A percentile compares a stretch with the other conserved stretches of the same genome.
phyloP scores from a whole-genome alignment of 331 rosid genomes.

The Dryas integrifolia region DNA sequence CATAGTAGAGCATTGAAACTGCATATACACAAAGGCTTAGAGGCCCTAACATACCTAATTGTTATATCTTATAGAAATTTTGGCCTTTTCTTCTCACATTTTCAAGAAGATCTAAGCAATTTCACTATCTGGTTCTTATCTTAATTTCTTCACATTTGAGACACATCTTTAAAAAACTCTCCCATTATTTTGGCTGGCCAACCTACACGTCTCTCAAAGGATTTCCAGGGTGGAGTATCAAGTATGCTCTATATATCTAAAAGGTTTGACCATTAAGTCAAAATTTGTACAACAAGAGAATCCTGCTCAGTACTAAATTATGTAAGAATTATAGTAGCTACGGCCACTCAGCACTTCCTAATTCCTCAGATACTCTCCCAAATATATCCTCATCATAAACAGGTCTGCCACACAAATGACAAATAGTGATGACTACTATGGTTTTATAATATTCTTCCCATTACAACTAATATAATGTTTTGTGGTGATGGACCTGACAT shows the following conservation, averaged over 20 bases:
- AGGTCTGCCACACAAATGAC: neutral
- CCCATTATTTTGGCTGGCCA: neutral
- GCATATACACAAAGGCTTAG: slow-evolving; percentile 15
- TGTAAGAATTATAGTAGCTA: neutral
- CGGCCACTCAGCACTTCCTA: neutral
- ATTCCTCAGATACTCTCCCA: neutral
- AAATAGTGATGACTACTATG: neutral
- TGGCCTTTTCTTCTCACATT: neutral
- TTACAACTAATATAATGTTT: slow-evolving; percentile 2
- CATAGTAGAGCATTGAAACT: slow-evolving; percentile 8
- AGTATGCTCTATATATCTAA: neutral
- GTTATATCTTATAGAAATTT: neutral
- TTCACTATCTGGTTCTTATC: neutral
- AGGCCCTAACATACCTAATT: slow-evolving; percentile 17
- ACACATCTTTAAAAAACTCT: neutral
- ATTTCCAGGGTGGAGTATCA: neutral
- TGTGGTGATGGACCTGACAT: slow-evolving; percentile 18
- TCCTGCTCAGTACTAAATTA: neutral
- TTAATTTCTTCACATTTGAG: neutral
- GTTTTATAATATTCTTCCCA: neutral
- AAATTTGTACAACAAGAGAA: neutral
- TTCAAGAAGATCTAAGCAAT: neutral
- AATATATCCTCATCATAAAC: neutral
- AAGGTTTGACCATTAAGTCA: slow-evolving; percentile 6
- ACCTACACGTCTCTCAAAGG: neutral